Conservation (phyloP, 2,329 filamentous ascomycete genomes). For the Corinectria fuckeliana region DNA sequence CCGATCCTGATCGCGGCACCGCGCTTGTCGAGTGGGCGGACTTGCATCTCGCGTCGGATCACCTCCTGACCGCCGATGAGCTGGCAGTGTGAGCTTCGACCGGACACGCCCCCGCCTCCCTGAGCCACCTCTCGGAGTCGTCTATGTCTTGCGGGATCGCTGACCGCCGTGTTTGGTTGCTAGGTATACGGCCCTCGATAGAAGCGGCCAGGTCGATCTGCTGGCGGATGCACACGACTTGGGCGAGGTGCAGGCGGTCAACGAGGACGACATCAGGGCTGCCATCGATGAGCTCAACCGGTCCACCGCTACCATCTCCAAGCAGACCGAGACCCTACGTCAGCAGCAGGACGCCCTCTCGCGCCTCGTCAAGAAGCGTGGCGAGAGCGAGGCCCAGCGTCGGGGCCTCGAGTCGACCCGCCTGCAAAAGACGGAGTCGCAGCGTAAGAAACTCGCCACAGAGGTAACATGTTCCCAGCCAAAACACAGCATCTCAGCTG, state of each 20-base stretch:
- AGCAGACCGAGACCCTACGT: conserved; percentile 67
- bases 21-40: conserved; percentile 56
- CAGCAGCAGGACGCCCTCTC: conserved; percentile 68
- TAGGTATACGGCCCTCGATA: conserved; percentile 59
- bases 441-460: conserved; percentile 49
- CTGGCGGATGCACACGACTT: conserved; percentile 54
- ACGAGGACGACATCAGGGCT: conserved; percentile 64
- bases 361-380: conserved; percentile 52
- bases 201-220: conserved; percentile 54
- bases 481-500: not conserved
- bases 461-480: conserved; percentile 43
- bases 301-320: conserved; percentile 69
- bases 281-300: conserved; percentile 69
- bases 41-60: conserved; percentile 56
- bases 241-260: conserved; percentile 56
- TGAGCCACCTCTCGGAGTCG: conserved; percentile 13
- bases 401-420: conserved; percentile 39
- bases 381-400: conserved; percentile 39
- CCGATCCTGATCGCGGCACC: conserved; percentile 43
- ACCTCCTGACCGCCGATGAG: conserved; percentile 61
- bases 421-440: conserved; percentile 42
- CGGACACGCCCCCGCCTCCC: not conserved
- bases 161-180: conserved; percentile 11
- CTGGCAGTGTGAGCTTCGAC: conserved; percentile 53
- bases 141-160: not conserved